Percentiles rank a stretch among this genome's conserved stretches.
Evolutionary conservation across 1,139 yeast species (phyloP).

Genomic region (Diutina ranongensis): DNA sequence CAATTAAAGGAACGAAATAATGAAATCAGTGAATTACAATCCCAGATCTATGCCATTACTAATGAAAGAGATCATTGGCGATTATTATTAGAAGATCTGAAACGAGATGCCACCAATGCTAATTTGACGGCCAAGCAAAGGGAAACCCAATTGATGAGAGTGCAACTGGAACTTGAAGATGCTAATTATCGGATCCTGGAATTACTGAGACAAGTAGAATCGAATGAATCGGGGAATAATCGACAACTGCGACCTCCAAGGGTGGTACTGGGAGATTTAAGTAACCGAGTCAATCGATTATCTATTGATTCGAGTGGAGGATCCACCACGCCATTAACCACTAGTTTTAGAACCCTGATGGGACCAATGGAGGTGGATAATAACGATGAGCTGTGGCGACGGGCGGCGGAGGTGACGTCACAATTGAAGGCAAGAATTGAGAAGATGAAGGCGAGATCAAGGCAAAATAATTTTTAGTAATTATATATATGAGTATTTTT

Average conservation of each 20-base stretch:
- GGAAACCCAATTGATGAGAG: slow-evolving; percentile 52
- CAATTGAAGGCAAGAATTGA: slow-evolving; percentile 81
- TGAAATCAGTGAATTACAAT: background rate
- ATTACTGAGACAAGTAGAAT: slow-evolving; percentile 36
- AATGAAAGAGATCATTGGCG: slow-evolving; percentile 16
- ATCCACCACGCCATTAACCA: background rate
- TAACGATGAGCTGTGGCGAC: slow-evolving; percentile 70
- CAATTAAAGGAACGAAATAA: background rate
- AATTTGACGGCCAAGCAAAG: slow-evolving; percentile 47
- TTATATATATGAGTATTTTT: too few relatives aligned
- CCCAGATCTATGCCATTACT: background rate
- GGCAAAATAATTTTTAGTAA: background rate
- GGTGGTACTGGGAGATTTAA: slow-evolving; percentile 28
- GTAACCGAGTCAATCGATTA: slow-evolving; percentile 32
- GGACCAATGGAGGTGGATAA: slow-evolving; percentile 11
- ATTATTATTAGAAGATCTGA: slow-evolving; percentile 22
- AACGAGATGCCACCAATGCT: slow-evolving; percentile 40
- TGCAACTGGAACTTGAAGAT: slow-evolving; percentile 49
- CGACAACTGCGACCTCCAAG: slow-evolving; percentile 10
- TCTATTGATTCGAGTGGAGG: slow-evolving; percentile 21
- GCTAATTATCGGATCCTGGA: slow-evolving; percentile 36
- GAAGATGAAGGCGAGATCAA: slow-evolving; percentile 48
- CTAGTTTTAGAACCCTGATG: background rate
- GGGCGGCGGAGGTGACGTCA: slow-evolving; percentile 83
- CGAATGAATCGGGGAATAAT: slow-evolving; percentile 20